phyloP scores from a whole-genome alignment of 2,329 filamentous ascomycete species.

The Fonsecaea erecta region DNA sequence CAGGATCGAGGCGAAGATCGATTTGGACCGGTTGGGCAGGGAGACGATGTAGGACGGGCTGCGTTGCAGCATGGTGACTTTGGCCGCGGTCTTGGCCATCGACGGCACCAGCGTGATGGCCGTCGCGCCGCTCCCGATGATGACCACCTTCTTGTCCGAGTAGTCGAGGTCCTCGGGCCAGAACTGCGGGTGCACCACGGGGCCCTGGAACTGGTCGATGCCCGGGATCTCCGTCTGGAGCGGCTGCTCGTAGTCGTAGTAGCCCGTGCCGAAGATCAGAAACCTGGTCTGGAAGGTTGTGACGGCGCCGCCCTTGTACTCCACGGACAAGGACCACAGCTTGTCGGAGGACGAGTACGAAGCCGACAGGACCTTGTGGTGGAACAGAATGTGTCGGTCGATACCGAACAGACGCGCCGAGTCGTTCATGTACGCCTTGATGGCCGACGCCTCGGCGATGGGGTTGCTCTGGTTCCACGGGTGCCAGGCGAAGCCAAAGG shows the following conservation, averaged over 20 bases:
- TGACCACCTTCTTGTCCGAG: constrained; percentile 66
- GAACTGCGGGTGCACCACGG: constrained; percentile 71
- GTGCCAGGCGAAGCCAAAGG: constrained; percentile 70
- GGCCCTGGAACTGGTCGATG: constrained; percentile 66
- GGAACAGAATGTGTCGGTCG: constrained; percentile 58
- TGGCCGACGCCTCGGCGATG: constrained; percentile 58
- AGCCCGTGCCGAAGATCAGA: constrained; percentile 67
- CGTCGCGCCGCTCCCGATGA: constrained; percentile 79
- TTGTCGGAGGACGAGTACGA: constrained; percentile 61
- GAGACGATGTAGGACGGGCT: constrained; percentile 70
- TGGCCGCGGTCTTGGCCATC: constrained; percentile 65
- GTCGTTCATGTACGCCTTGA: constrained; percentile 59
- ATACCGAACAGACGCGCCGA: constrained; percentile 58
- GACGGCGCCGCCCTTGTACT: background rate
- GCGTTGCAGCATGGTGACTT: constrained; percentile 79
- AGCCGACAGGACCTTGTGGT: constrained; percentile 54
- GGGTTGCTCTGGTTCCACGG: constrained; percentile 63
- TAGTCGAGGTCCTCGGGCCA: constrained; percentile 73
- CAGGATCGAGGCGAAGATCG: background rate
- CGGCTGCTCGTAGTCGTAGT: constrained; percentile 72
- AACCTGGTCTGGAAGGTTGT: constrained; percentile 47
- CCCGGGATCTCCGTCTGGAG: constrained; percentile 67
- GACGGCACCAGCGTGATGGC: constrained; percentile 75
- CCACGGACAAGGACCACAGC: constrained; percentile 50
- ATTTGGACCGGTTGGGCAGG: background rate